phyloP scores from a whole-genome alignment of 768 basidiomycete species.

The Boletus insuetus region DNA sequence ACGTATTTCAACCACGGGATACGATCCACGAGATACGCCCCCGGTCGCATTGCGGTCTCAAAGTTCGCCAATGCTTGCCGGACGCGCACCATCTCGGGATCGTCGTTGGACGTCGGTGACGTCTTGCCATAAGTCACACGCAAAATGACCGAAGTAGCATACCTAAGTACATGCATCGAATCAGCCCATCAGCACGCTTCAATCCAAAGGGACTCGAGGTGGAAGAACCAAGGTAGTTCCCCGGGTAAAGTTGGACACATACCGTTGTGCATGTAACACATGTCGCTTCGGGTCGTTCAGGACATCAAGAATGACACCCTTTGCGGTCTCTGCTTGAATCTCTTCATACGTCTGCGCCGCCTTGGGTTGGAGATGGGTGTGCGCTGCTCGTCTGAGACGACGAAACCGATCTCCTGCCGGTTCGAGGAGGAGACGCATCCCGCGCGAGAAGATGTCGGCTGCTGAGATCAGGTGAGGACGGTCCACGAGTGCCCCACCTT shows the following conservation, averaged over 20 bases:
- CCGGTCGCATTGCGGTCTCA: slow-evolving; percentile 31
- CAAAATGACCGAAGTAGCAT: slow-evolving; percentile 21
- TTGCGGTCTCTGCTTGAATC: slow-evolving; percentile 37
- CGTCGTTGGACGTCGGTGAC: slow-evolving; percentile 15
- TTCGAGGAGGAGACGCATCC: slow-evolving; percentile 51
- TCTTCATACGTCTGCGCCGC: slow-evolving; percentile 43
- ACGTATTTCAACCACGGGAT: slow-evolving; percentile 40
- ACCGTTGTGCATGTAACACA: slow-evolving; percentile 15
- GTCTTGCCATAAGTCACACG: slow-evolving; percentile 27
- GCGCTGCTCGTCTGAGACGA: slow-evolving; percentile 51
- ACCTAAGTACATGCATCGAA: slow-evolving; percentile 11
- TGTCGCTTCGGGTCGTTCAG: slow-evolving; percentile 12
- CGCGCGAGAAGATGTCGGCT: slow-evolving; percentile 51
- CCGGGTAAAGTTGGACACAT: neutral
- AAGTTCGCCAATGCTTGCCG: slow-evolving; percentile 22
- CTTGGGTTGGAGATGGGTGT: slow-evolving; percentile 52
- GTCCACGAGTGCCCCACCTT: slow-evolving; percentile 49
- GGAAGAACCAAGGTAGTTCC: too few species aligned
- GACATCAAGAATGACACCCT: slow-evolving; percentile 16
- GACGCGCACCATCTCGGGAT: slow-evolving; percentile 17
- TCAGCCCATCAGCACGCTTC: neutral
- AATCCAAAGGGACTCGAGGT: neutral
- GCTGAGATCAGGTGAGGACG: slow-evolving; percentile 49
- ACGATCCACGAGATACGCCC: slow-evolving; percentile 32
- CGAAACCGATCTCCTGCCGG: slow-evolving; percentile 53